Conservation (phyloP, 2,329 filamentous ascomycete genomes). For the Exophiala xenobiotica region DNA sequence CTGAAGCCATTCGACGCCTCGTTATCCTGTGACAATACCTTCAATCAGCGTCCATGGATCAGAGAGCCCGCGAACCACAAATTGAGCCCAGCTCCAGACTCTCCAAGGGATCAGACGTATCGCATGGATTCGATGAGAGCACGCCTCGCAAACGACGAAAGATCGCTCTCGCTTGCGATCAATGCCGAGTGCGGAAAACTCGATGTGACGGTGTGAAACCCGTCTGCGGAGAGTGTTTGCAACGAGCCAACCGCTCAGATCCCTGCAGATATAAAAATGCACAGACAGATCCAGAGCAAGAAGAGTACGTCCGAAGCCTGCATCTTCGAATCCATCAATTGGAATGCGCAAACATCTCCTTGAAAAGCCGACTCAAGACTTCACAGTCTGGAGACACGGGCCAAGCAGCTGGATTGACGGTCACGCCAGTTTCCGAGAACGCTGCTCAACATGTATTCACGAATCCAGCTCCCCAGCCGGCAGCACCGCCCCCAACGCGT, state of each 20-base stretch:
- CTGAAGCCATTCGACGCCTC: too few species aligned
- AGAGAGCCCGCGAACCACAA: background rate
- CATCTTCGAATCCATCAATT: slow-evolving; percentile 34
- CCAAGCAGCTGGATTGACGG: too few species aligned
- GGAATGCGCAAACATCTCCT: too few species aligned
- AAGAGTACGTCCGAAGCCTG: slow-evolving; percentile 35
- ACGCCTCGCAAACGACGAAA: slow-evolving; percentile 17
- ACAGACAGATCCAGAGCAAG: slow-evolving; percentile 39
- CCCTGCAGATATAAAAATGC: slow-evolving; percentile 43
- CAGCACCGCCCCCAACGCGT: background rate
- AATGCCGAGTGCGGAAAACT: slow-evolving; percentile 44
- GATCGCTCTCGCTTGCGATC: slow-evolving; percentile 45
- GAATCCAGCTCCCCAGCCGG: background rate
- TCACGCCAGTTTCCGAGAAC: background rate
- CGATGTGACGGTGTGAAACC: slow-evolving; percentile 47
- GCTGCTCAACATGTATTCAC: background rate
- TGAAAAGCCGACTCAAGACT: too few species aligned
- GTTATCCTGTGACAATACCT: background rate
- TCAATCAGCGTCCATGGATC: background rate
- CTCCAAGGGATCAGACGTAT: background rate
- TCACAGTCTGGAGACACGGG: too few species aligned
- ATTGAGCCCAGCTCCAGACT: too few species aligned
- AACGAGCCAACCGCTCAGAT: slow-evolving; percentile 36
- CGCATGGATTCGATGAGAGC: background rate
- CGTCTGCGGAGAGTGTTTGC: slow-evolving; percentile 45